A percentile compares a stretch with the other conserved stretches of the same genome.
Evolutionary conservation across 345 rosid genomes (phyloP).

Genomic region (Camelina hispida): DNA sequence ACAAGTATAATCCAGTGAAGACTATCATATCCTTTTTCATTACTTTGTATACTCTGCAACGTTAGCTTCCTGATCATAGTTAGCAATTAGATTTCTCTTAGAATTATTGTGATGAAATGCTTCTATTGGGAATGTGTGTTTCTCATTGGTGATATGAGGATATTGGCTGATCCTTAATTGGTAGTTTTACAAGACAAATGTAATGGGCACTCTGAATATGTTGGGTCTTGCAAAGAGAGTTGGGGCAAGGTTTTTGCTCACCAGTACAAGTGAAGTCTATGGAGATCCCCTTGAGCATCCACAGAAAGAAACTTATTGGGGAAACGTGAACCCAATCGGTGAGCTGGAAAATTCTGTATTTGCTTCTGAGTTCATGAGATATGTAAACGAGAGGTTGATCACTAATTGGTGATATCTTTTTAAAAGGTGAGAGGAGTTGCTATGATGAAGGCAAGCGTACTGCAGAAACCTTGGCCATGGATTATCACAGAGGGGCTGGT

Average conservation of each 20-base stretch:
- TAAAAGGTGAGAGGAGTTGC: constrained; percentile 91
- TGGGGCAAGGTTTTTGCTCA: constrained; percentile 92
- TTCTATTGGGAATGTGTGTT: not conserved
- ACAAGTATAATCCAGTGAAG: constrained; percentile 95
- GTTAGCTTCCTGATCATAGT: not conserved
- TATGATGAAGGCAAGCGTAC: constrained; percentile 99
- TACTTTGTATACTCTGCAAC: not conserved
- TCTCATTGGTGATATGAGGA: constrained; percentile 5
- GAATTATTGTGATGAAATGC: constrained; percentile 31
- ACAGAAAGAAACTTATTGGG: constrained; percentile 98
- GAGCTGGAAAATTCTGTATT: constrained; percentile 15
- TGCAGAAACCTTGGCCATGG: constrained; percentile 95
- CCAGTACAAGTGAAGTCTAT: constrained; percentile 99
- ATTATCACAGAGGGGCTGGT: constrained; percentile 92
- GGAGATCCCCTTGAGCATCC: constrained; percentile 99
- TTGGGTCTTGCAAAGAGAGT: constrained; percentile 99
- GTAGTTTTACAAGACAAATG: constrained; percentile 84
- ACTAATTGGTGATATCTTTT: constrained; percentile 6
- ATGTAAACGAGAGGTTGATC: not conserved
- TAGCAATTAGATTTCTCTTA: not conserved
- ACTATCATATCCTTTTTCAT: constrained; percentile 84
- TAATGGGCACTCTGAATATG: constrained; percentile 99
- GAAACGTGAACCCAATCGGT: constrained; percentile 98
- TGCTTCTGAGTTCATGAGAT: constrained; percentile 12
- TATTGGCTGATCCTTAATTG: constrained; percentile 58